These are phyloP conservation scores for Debaryomycetaceae sp. DNA, from an alignment of 1,139 yeast genomes.

Conservation along the genomic window DNA sequence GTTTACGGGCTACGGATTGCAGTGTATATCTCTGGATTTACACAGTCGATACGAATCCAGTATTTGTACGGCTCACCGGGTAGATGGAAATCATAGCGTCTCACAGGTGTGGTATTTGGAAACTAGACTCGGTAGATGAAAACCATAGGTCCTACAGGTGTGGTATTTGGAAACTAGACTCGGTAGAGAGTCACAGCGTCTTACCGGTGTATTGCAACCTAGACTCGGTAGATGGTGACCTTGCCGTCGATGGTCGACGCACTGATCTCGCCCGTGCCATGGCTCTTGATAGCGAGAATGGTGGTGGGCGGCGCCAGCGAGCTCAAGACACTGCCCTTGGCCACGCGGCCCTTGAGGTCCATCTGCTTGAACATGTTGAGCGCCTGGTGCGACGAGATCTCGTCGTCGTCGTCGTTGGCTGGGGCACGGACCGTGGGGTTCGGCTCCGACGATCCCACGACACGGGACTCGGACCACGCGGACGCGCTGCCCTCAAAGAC, in stretches of 20 bases:
- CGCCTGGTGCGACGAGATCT: slow-evolving; percentile 67
- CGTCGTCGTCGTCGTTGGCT: slow-evolving; percentile 44
- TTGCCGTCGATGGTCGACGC: slow-evolving; percentile 75
- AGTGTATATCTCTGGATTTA: too few relatives aligned
- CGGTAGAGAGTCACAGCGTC: background rate
- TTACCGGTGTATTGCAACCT: slow-evolving; percentile 1
- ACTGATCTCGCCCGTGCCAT: slow-evolving; percentile 33
- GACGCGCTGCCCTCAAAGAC: slow-evolving; percentile 61
- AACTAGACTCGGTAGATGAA: too few relatives aligned
- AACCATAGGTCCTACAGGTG: too few relatives aligned
- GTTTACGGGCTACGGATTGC: too few relatives aligned
- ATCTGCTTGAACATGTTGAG: slow-evolving; percentile 91
- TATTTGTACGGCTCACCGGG: too few relatives aligned
- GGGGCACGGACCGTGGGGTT: slow-evolving; percentile 7
- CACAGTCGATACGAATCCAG: too few relatives aligned
- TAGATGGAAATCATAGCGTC: too few relatives aligned
- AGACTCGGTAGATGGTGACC: slow-evolving; percentile 50
- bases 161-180: too few relatives aligned
- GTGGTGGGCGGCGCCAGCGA: slow-evolving; percentile 27
- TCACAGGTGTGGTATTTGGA: too few relatives aligned
- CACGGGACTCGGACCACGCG: slow-evolving; percentile 59
- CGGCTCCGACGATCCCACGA: slow-evolving; percentile 18
- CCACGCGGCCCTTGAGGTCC: slow-evolving; percentile 83
- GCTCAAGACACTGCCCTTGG: slow-evolving; percentile 11
- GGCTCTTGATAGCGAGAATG: slow-evolving; percentile 63